Evolutionary conservation across 2,329 filamentous ascomycete species (phyloP).

Genomic region (Botryotinia calthae): DNA sequence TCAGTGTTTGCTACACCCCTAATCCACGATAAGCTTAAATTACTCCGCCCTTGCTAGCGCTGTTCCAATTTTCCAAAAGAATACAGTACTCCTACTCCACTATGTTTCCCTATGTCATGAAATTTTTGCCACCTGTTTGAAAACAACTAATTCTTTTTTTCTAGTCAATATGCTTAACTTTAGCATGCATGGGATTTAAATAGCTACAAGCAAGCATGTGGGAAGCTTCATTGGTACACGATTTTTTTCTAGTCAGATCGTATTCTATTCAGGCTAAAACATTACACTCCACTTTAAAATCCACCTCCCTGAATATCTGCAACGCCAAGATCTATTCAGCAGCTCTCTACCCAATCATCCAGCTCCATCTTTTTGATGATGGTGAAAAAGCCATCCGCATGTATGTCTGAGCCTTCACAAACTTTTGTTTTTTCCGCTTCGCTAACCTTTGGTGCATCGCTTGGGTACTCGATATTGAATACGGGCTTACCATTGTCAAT

Average conservation of each 20-base stretch:
- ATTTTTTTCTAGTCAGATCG: constrained; percentile 5
- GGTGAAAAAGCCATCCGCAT: constrained; percentile 22
- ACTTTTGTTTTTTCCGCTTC: neutral
- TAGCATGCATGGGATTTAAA: neutral
- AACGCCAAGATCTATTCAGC: neutral
- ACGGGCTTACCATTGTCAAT: constrained; percentile 62
- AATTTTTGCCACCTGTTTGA: neutral
- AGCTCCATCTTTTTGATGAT: constrained; percentile 24
- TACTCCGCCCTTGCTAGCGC: too few species aligned
- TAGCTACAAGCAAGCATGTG: neutral
- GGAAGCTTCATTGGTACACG: constrained; percentile 13
- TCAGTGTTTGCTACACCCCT: too few species aligned
- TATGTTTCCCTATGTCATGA: neutral
- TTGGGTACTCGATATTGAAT: constrained; percentile 71
- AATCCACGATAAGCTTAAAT: too few species aligned
- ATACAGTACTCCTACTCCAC: neutral
- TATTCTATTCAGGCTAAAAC: constrained; percentile 16
- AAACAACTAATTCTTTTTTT: neutral
- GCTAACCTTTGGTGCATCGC: constrained; percentile 29
- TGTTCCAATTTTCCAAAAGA: too few species aligned
- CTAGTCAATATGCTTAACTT: neutral
- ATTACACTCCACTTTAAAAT: neutral
- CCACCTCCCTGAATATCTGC: neutral
- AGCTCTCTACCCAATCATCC: constrained; percentile 26
- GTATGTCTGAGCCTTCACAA: constrained; percentile 17